Percentiles rank a stretch among this genome's conserved stretches.
These are phyloP conservation scores for Thelonectria discophora DNA, from an alignment of 2,329 filamentous ascomycete genomes.

Conservation along the genomic window DNA sequence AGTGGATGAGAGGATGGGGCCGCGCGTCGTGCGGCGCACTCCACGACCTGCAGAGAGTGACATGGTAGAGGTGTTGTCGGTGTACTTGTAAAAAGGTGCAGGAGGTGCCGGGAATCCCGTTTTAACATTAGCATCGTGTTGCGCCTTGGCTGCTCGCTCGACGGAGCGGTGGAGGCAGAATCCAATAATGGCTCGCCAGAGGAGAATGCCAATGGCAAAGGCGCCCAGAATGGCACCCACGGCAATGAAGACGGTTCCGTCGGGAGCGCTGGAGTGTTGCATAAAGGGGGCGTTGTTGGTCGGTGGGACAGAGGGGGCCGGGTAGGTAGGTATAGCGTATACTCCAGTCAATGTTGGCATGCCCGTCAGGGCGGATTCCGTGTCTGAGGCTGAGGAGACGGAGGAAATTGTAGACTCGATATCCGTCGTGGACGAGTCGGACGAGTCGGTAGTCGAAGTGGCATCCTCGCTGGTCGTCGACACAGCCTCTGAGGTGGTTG, in stretches of 20 bases:
- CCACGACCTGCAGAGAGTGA: slow-evolving; percentile 61
- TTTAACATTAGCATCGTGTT: slow-evolving; percentile 76
- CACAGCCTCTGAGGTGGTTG: slow-evolving; percentile 29
- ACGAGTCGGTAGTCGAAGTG: slow-evolving; percentile 33
- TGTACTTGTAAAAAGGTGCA: slow-evolving; percentile 72
- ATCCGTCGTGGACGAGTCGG: slow-evolving; percentile 28
- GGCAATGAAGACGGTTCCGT: slow-evolving; percentile 95
- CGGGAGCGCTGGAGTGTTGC: slow-evolving; percentile 83
- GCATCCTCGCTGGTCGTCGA: slow-evolving; percentile 14
- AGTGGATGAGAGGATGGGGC: slow-evolving; percentile 62
- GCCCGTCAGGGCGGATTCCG: slow-evolving; percentile 41
- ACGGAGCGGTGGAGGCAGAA: slow-evolving; percentile 94
- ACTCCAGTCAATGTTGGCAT: slow-evolving; percentile 55
- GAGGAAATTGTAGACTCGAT: slow-evolving; percentile 27
- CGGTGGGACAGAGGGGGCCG: slow-evolving; percentile 80
- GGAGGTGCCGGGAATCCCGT: slow-evolving; percentile 67
- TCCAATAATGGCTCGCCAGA: slow-evolving; percentile 88
- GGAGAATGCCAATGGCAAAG: slow-evolving; percentile 80
- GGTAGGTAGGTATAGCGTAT: slow-evolving; percentile 64
- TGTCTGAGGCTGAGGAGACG: slow-evolving; percentile 29
- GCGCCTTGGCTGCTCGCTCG: slow-evolving; percentile 80
- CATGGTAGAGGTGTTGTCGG: slow-evolving; percentile 65
- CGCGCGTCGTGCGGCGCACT: slow-evolving; percentile 61
- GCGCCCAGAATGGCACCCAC: slow-evolving; percentile 90
- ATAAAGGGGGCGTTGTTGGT: slow-evolving; percentile 90